Conservation (phyloP, 805 yeast species). For the Zygosaccharomyces pseudorouxii region DNA sequence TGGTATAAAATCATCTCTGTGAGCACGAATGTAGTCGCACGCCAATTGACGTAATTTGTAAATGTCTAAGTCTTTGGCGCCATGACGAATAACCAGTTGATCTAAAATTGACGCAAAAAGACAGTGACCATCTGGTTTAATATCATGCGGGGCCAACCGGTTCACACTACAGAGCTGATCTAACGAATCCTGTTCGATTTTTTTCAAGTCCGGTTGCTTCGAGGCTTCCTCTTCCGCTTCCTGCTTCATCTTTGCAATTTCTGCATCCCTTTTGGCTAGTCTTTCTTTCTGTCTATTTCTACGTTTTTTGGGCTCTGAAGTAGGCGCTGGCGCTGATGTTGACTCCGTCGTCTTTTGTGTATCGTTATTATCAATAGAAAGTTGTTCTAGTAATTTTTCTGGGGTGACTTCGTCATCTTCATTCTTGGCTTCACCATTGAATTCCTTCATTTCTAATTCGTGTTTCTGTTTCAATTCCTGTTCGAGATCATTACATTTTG, state of each 20-base stretch:
- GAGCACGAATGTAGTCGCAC: constrained; percentile 56
- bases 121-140: constrained; percentile 92
- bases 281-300: constrained; percentile 84
- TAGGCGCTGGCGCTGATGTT: constrained; percentile 7
- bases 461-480: constrained; percentile 52
- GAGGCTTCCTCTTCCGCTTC: constrained; percentile 73
- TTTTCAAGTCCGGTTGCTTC: constrained; percentile 58
- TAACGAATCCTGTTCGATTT: constrained; percentile 67
- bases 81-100: constrained; percentile 58
- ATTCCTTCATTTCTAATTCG: constrained; percentile 42
- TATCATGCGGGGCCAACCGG: constrained; percentile 56
- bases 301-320: constrained; percentile 33
- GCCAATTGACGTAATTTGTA: constrained; percentile 58
- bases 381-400: constrained; percentile 58
- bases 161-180: constrained; percentile 46
- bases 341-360: constrained; percentile 18
- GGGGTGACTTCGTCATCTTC: constrained; percentile 49
- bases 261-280: constrained; percentile 70
- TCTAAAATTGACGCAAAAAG: constrained; percentile 80
- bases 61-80: constrained; percentile 17
- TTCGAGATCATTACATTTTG: constrained; percentile 58
- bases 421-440: constrained; percentile 7
- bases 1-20: constrained; percentile 72
- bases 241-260: constrained; percentile 52
- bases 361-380: constrained; percentile 40